Evolutionary conservation across 306 rosid species (phyloP).

Genomic region (Lathyrus tuberosus): DNA sequence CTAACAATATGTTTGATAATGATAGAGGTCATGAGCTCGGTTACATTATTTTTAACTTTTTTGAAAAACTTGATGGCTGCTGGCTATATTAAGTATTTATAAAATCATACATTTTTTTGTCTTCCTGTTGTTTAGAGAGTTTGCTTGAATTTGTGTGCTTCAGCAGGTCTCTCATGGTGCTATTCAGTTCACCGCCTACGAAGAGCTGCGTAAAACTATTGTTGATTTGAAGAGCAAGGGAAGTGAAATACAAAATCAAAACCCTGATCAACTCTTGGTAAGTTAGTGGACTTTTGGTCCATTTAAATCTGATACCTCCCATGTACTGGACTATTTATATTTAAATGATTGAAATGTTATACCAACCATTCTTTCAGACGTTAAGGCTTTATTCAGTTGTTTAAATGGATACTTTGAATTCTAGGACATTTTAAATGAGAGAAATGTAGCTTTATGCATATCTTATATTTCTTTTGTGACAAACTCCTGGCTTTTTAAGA

Average conservation of each 20-base stretch:
- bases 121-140: conserved; percentile 16
- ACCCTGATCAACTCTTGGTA: conserved; percentile 63
- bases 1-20: no score
- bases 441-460: conserved; percentile 25
- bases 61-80: neutral
- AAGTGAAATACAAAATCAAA: conserved; percentile 45
- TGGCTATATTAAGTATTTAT: conserved; percentile 25
- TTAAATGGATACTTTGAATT: conserved; percentile 27
- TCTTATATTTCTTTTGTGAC: conserved; percentile 23
- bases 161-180: conserved; percentile 99
- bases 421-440: conserved; percentile 23
- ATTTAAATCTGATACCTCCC: conserved; percentile 9
- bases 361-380: conserved; percentile 9
- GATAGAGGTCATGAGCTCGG: no score
- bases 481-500: conserved; percentile 9
- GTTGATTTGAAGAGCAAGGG: conserved; percentile 60
- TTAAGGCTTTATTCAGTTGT: conserved; percentile 45
- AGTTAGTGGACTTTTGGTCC: conserved; percentile 37
- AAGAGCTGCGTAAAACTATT: conserved; percentile 76
- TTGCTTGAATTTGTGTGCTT: conserved; percentile 32
- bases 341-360: neutral
- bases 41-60: neutral
- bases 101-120: conserved; percentile 3
- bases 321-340: conserved; percentile 25
- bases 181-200: conserved; percentile 83